Conservation (phyloP, 2,329 filamentous ascomycete species). For the Fusarium sp. region DNA sequence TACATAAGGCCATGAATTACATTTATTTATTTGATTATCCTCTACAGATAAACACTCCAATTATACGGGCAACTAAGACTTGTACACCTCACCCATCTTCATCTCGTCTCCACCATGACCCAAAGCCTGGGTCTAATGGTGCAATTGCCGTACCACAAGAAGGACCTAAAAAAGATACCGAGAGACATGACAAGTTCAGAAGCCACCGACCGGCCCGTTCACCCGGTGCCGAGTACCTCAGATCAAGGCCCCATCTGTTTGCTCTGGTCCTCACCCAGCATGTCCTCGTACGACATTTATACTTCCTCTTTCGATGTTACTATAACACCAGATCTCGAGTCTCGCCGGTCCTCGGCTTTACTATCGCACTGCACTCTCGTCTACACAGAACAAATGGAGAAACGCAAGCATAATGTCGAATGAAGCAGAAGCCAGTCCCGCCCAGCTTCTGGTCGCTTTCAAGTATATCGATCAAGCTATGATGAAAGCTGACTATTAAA, state of each 20-base stretch:
- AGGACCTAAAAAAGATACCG: not conserved
- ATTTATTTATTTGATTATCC: not conserved
- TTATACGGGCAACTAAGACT: not conserved
- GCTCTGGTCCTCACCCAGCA: slow-evolving; percentile 2
- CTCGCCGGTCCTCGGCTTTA: not conserved
- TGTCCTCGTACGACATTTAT: slow-evolving; percentile 35
- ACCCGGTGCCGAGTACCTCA: slow-evolving; percentile 4
- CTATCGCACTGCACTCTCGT: not conserved
- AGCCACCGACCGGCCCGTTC: slow-evolving; percentile 16
- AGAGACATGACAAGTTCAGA: not conserved
- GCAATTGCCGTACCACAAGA: slow-evolving; percentile 17
- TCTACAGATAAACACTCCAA: not conserved
- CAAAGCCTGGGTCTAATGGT: slow-evolving; percentile 12
- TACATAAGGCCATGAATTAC: not conserved
- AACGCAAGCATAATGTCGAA: not conserved
- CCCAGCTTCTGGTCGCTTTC: slow-evolving; percentile 20
- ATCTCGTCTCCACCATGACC: slow-evolving; percentile 17
- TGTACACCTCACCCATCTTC: not conserved
- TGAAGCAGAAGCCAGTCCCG: slow-evolving; percentile 23
- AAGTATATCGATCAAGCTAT: slow-evolving; percentile 12
- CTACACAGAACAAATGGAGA: not conserved
- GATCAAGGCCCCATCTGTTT: not conserved
- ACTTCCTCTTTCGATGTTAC: slow-evolving; percentile 28
- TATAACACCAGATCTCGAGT: not conserved
- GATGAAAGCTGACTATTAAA: slow-evolving; percentile 11